phyloP scores from a whole-genome alignment of 2,329 filamentous ascomycete genomes.

The Microsporum canis region DNA sequence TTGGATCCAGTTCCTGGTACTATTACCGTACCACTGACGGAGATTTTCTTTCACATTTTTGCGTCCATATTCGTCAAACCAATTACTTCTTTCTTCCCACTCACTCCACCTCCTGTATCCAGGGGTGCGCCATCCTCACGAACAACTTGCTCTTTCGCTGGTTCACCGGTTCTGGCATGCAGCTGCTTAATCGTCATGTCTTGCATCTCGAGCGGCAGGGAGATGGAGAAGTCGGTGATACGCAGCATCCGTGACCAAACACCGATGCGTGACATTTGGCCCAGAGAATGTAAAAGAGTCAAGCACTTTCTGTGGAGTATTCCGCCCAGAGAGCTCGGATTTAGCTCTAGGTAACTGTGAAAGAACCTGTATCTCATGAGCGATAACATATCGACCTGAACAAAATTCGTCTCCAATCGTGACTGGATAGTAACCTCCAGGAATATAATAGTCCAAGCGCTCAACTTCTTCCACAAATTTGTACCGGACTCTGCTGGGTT shows the following conservation, averaged over 20 bases:
- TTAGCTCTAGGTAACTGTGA: no score
- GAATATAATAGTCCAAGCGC: constrained; percentile 10
- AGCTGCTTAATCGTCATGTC: no score
- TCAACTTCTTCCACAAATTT: constrained; percentile 7
- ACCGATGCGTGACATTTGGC: constrained; percentile 18
- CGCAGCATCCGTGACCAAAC: constrained; percentile 15
- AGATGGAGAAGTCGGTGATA: constrained; percentile 13
- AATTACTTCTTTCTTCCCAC: constrained; percentile 11
- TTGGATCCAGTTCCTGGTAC: not conserved
- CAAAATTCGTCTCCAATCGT: constrained; percentile 12
- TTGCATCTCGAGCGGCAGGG: constrained; percentile 15
- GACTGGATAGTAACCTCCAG: constrained; percentile 10
- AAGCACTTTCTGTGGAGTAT: no score
- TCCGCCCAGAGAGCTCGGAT: no score
- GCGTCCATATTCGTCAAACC: constrained; percentile 11
- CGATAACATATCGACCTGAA: constrained; percentile 11
- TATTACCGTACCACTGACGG: constrained; percentile 8
- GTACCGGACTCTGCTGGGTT: constrained; percentile 7
- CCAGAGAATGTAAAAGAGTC: constrained; percentile 16
- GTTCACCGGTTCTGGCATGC: constrained; percentile 5
- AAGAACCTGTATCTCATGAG: constrained; percentile 15
- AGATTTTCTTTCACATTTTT: constrained; percentile 8
- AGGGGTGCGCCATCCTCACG: no score
- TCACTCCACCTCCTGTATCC: constrained; percentile 11
- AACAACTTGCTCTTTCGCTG: not conserved